These are phyloP conservation scores for Talinum fruticosum DNA, from an alignment of 148 eudicot genomes.

Conservation along the genomic window DNA sequence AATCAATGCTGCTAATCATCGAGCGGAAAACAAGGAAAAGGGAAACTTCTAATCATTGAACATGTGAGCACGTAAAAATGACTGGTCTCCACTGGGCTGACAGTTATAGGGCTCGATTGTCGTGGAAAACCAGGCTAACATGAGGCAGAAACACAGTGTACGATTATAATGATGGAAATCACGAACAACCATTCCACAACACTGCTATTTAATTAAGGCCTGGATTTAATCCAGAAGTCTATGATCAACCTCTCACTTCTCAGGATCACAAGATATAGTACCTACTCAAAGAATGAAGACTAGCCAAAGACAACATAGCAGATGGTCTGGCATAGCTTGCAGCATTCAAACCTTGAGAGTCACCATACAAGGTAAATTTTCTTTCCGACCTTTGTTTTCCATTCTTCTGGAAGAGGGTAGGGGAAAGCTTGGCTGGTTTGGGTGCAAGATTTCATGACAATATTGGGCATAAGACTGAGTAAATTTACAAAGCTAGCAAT, in stretches of 20 bases:
- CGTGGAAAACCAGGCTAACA: background rate
- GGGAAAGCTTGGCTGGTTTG: too few species aligned
- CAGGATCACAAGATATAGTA: background rate
- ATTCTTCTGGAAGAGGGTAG: too few species aligned
- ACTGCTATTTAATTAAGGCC: background rate
- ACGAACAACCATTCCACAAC: background rate
- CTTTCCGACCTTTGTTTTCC: too few species aligned
- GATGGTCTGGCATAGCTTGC: background rate
- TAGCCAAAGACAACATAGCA: background rate
- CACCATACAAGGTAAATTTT: too few species aligned
- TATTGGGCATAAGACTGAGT: too few species aligned
- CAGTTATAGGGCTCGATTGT: background rate
- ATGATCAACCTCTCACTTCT: background rate
- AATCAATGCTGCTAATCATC: too few species aligned
- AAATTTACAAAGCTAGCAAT: too few species aligned
- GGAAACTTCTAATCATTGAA: background rate
- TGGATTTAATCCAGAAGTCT: background rate
- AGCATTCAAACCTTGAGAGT: background rate
- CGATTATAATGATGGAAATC: background rate
- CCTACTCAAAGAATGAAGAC: background rate
- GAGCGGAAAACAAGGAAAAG: background rate
- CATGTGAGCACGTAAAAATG: background rate
- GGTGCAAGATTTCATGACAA: too few species aligned
- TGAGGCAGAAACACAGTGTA: background rate
- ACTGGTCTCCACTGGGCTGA: too few species aligned